Evolutionary conservation across 257 asterid genomes (phyloP).

Genomic region (Verbascum thapsus): DNA sequence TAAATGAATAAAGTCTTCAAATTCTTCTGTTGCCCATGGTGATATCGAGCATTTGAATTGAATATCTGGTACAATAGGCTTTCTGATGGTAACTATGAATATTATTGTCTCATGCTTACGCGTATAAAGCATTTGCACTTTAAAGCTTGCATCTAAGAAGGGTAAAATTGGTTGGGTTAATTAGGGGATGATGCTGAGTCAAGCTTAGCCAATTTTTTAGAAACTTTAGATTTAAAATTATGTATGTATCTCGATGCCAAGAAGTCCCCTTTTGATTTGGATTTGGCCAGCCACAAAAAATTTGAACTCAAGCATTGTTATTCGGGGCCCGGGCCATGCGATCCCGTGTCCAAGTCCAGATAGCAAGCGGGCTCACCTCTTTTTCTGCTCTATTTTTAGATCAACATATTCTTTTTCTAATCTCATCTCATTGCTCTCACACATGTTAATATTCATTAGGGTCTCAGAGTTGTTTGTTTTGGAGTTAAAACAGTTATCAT

Average conservation of each 20-base stretch:
- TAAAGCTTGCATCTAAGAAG: slow-evolving; percentile 2
- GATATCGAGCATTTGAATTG: slow-evolving; percentile 3
- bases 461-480: slow-evolving; percentile 19
- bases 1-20: not conserved
- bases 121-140: not conserved
- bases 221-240: not conserved
- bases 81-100: not conserved
- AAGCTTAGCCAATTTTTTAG: not conserved
- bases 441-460: slow-evolving; percentile 13
- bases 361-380: slow-evolving; percentile 8
- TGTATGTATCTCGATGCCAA: not conserved
- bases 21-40: slow-evolving; percentile 9
- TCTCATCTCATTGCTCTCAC: slow-evolving; percentile 7
- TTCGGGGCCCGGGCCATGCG: not conserved
- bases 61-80: not conserved
- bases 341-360: slow-evolving; percentile 1
- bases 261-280: not conserved
- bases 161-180: slow-evolving; percentile 13
- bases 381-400: not conserved
- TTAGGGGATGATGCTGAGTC: not conserved
- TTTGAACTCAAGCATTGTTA: slow-evolving; percentile 20
- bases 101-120: not conserved
- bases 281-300: slow-evolving; percentile 14
- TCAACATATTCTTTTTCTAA: not conserved
- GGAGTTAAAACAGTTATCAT: not conserved